Conservation (phyloP, 2,329 filamentous ascomycete species). For the Diaporthe sp. region DNA sequence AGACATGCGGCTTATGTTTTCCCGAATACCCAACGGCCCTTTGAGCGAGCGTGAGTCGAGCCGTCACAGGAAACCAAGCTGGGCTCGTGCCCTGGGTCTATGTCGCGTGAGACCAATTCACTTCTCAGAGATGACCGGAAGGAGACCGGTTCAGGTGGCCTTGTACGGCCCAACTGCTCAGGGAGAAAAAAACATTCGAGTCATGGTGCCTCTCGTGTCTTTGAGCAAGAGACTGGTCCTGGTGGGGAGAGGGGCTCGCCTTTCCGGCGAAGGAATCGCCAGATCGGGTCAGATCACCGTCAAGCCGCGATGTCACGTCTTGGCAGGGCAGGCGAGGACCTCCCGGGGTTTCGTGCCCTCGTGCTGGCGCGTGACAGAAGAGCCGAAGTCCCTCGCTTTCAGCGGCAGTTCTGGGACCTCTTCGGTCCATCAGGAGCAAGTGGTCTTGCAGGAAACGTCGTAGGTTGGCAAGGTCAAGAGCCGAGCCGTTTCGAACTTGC, state of each 20-base stretch:
- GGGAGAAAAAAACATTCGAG: constrained; percentile 25
- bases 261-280: constrained; percentile 20
- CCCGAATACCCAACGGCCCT: background rate
- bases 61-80: background rate
- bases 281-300: constrained; percentile 23
- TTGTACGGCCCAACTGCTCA: constrained; percentile 2
- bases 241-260: constrained; percentile 15
- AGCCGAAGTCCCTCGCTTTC: background rate
- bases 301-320: constrained; percentile 21
- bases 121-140: background rate
- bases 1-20: constrained; percentile 13
- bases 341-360: background rate
- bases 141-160: background rate
- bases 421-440: background rate
- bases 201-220: constrained; percentile 31
- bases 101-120: background rate
- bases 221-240: background rate
- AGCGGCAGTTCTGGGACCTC: constrained; percentile 10
- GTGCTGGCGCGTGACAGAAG: background rate
- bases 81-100: background rate
- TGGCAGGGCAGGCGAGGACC: constrained; percentile 28
- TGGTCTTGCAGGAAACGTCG: constrained; percentile 30
- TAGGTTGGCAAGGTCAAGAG: constrained; percentile 29
- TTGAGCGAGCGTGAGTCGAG: background rate
- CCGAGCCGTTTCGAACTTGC: constrained; percentile 30